phyloP scores from a whole-genome alignment of 2,329 filamentous ascomycete genomes.

The Exophiala sp. region DNA sequence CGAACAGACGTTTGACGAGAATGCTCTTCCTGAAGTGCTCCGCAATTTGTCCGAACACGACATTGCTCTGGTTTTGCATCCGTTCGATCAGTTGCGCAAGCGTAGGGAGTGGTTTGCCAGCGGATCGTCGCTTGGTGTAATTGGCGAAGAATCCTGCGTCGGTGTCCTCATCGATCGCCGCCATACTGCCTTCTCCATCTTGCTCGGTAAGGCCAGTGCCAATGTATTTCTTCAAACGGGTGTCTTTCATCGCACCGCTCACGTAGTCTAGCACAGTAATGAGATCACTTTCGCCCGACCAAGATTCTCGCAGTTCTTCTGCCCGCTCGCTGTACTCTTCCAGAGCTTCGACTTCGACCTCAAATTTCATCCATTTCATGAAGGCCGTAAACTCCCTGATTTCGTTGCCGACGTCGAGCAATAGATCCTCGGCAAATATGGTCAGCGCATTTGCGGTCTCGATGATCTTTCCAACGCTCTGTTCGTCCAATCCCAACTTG shows the following conservation, averaged over 20 bases:
- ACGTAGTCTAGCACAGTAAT: constrained; percentile 71
- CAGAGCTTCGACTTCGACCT: constrained; percentile 71
- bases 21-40: constrained; percentile 64
- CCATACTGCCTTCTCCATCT: background rate
- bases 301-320: constrained; percentile 68
- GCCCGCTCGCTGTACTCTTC: constrained; percentile 51
- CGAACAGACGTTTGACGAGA: constrained; percentile 43
- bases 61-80: constrained; percentile 53
- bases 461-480: constrained; percentile 51
- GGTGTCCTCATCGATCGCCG: constrained; percentile 10
- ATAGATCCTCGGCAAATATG: constrained; percentile 65
- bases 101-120: constrained; percentile 48
- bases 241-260: constrained; percentile 37
- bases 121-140: constrained; percentile 49
- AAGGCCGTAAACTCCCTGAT: constrained; percentile 71
- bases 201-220: constrained; percentile 28
- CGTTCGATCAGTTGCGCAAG: constrained; percentile 60
- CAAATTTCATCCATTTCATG: constrained; percentile 73
- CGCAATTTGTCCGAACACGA: constrained; percentile 62
- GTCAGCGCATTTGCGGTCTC: constrained; percentile 71
- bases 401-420: constrained; percentile 68
- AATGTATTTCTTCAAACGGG: constrained; percentile 34
- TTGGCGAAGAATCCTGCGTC: constrained; percentile 41
- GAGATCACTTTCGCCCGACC: constrained; percentile 55
- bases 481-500: constrained; percentile 61